Percentiles rank a stretch among this genome's conserved stretches.
Conservation (phyloP, 208 protist species). For the Trypanosoma rangeli region DNA sequence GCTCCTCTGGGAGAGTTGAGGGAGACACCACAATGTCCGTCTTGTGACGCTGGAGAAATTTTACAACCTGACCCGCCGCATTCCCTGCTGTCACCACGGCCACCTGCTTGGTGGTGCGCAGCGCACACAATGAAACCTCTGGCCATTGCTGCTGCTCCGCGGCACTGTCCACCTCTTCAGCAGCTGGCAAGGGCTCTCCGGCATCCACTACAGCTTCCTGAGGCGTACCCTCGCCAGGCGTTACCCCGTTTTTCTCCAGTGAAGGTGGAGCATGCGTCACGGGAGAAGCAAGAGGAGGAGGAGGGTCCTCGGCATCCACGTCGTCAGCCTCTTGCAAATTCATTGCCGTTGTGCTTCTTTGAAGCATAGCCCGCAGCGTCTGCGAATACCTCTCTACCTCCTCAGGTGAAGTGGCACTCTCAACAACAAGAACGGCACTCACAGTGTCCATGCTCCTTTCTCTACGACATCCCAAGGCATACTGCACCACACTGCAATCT, state of each 20-base stretch:
- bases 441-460: conserved; percentile 18
- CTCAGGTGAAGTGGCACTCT: conserved; percentile 15
- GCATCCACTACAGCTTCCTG: neutral
- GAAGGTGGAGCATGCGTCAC: neutral
- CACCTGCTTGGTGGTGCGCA: conserved; percentile 70
- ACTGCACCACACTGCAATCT: conserved; percentile 20
- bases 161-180: conserved; percentile 2
- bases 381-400: conserved; percentile 17
- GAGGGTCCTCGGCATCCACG: neutral
- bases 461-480: conserved; percentile 27
- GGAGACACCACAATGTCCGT: conserved; percentile 62
- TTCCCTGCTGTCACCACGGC: conserved; percentile 35
- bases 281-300: conserved; percentile 4
- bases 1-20: conserved; percentile 37
- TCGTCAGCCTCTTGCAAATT: neutral
- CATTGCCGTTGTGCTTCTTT: neutral
- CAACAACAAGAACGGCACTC: conserved; percentile 20
- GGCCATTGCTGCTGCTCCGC: conserved; percentile 33
- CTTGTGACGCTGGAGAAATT: conserved; percentile 54
- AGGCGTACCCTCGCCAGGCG: neutral
- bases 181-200: neutral
- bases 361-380: conserved; percentile 1
- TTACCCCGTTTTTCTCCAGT: neutral
- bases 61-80: conserved; percentile 54
- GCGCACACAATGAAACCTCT: conserved; percentile 41